Percentiles rank a stretch among this genome's conserved stretches.
These are phyloP conservation scores for Coriolopsis trogii DNA, from an alignment of 1,284 basidiomycete genomes.

Conservation along the genomic window DNA sequence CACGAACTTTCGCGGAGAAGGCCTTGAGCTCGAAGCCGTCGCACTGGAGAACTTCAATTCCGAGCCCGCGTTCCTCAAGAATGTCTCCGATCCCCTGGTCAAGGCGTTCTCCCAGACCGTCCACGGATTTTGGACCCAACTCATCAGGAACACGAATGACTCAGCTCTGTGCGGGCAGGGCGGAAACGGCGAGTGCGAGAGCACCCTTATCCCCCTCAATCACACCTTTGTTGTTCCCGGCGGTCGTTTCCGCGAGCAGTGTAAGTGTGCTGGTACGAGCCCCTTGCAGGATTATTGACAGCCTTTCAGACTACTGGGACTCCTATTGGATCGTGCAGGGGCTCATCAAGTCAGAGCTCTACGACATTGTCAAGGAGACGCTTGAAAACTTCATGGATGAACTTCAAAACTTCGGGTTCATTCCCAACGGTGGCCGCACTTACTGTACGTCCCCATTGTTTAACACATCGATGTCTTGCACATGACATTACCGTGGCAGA, in stretches of 20 bases:
- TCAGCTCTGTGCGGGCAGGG: slow-evolving; percentile 62
- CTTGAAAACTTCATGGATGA: slow-evolving; percentile 95
- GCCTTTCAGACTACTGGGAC: slow-evolving; percentile 73
- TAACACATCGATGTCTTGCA: no score
- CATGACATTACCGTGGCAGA: slow-evolving; percentile 47
- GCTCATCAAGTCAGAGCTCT: slow-evolving; percentile 78
- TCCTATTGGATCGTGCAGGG: slow-evolving; percentile 89
- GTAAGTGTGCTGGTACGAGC: slow-evolving; percentile 40
- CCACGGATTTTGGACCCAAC: slow-evolving; percentile 80
- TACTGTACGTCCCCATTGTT: slow-evolving; percentile 57
- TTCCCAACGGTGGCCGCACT: slow-evolving; percentile 89
- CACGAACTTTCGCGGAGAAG: slow-evolving; percentile 82
- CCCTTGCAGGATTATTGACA: not conserved
- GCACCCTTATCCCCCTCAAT: slow-evolving; percentile 86
- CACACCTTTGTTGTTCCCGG: slow-evolving; percentile 90
- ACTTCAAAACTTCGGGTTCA: slow-evolving; percentile 79
- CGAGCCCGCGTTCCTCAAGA: slow-evolving; percentile 70
- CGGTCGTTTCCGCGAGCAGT: slow-evolving; percentile 72
- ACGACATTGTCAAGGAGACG: slow-evolving; percentile 73
- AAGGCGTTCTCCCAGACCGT: slow-evolving; percentile 79
- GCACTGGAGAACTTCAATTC: slow-evolving; percentile 64
- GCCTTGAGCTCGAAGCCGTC: slow-evolving; percentile 76
- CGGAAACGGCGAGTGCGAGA: slow-evolving; percentile 66
- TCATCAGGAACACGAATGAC: slow-evolving; percentile 77
- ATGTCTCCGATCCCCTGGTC: slow-evolving; percentile 73